Evolutionary conservation across 805 yeast species (phyloP), one percentile per base, ranked within the genome.

Genomic region (Wickerhamomyces alni): DNA sequence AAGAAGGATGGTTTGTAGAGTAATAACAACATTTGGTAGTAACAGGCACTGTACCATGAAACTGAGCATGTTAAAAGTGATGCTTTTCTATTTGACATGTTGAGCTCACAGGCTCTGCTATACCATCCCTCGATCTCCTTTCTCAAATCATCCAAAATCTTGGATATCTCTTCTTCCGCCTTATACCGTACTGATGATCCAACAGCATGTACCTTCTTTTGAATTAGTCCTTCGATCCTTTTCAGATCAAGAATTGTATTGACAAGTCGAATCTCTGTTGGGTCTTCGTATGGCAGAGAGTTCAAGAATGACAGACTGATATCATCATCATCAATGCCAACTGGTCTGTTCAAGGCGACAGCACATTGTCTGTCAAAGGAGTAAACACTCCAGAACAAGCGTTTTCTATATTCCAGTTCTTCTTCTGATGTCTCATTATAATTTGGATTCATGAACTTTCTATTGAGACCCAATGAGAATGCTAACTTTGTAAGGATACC

Each of bases 311-410:
- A 72, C 0, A 67, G 65, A 36, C 71, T 72, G 31, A 76, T 69
- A 44, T 74, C 78, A 37, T 66, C 66, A 42, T 75, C 80, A 27
- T 67, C 65, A 16, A 77, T 55, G 0, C 71, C 65, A 19, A 71
- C 59, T 2, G 74, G 71, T 28, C 79, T 61, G 1, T 80, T 78
- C 18, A 75, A 50, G 13, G 74, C 65, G 11, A 69, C 57, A 5
- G 77, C 68, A 17, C 75, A 65, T 17, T 72, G 55, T 32, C 79
- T 48, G 45, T 74, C 80, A 49, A 70, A 62, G 40, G 63, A 65
- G 47, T 70, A 72, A 5, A 69, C 67, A 39, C 72, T 63, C 77
- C 77, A 73, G 47, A 72, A 72, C 1, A 70, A 54, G 35, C 80
- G 56, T 38, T 64, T 63, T 35, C 70, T 53, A 56, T 35, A 33